Base-by-base conservation (phyloP, 2,329 filamentous ascomycete genomes). In the Aspergillus latus region DNA sequence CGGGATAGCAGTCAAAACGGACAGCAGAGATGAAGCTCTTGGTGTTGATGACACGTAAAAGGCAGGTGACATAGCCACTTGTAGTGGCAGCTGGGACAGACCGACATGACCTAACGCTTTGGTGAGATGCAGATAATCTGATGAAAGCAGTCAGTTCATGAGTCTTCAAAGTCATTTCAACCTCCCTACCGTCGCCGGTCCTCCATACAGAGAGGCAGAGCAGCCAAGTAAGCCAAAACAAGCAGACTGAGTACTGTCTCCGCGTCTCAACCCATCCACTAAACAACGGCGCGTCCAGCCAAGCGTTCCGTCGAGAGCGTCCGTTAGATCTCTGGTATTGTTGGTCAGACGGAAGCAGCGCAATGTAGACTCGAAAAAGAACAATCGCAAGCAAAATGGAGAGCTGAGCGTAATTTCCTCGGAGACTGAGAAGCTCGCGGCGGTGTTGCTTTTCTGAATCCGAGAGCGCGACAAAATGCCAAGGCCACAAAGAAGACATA, bases 101-200 rank as follows among this genome's bases (percentile, higher is more conserved):
- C 76, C 82, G 49, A 86, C 76, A 46, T 83, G 82, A n/a, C 81
- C 84, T 52, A 87, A 77, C 4, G 84, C 79, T 70, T 85, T 86
- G 26, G 84, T 86, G 26, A 87, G 71, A 67, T 87, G 84, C 30
- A 86, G 74, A 55, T 86, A 87, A 68, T 87, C 84, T 85, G 61
- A 13, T 32, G 30, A 42, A 36, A 16, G 15, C 39, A n/a, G 40
- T 52, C 40, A 47, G 32, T 37, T 10, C 16, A 45, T 21, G 8
- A 13, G n/a, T 37, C 8, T 37, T 34, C 30, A 11, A 11, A 34
- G 7, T 8, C 7, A 8, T 34, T 34, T 34, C 30, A 8, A 34
- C 10, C 30, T 7, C 6, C 79, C 59, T 72, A 84, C 82, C 82
- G 66, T 83, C 75, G 8, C 80, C 80, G 36, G 82, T 84, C 39